Evolutionary conservation across 2,329 filamentous ascomycete genomes (phyloP), one percentile per base, ranked within the genome.

Genomic region (Calonectria montana): DNA sequence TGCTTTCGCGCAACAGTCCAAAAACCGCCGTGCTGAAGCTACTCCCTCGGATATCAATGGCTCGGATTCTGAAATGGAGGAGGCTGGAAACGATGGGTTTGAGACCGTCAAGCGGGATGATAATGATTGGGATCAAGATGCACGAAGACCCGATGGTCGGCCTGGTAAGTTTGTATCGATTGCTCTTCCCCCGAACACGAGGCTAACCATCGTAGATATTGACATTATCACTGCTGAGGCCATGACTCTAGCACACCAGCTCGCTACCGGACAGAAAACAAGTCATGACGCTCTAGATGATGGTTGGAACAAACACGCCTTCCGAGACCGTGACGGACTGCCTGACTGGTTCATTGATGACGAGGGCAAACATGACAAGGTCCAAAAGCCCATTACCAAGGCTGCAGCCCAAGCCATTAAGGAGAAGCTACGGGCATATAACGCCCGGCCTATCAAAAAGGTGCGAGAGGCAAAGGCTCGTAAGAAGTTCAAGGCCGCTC

Each of bases 181-280:
- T 21, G 10, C 41, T 37, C 4, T 13, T 13, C 29, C 18, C 27
- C n/a, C 16, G 12, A 10, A 18, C 8, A 7, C 13, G 18, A 61
- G 35, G 55, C 71, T 78, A 63, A 77, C 47, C 35, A 25, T 1
- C 2, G 3, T 23, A 82, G 96, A 98, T 81, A 97, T 99, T 84
- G 95, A 98, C 82, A 98, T 99, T 80, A 97, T 98, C 80, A 99
- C 97, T n/a, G 97, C 95, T 6, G 97, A 99, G 87, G 97, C 97
- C 75, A 99, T 99, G 97, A 97, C 96, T 0, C 89, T 99, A 18
- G 97, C 97, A 0, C 97, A 98, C 76, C 91, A 95, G 80, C 92
- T 99, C 71, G 97, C 96, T 4, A 95, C 93, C 0, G 96, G 96
- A 53, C 90, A 96, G 81, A 96, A 93, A 83, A 94, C 92, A 0